These are phyloP conservation scores for Fusarium cyanostomum DNA, from an alignment of 2,329 filamentous ascomycete genomes.

Conservation along the genomic window DNA sequence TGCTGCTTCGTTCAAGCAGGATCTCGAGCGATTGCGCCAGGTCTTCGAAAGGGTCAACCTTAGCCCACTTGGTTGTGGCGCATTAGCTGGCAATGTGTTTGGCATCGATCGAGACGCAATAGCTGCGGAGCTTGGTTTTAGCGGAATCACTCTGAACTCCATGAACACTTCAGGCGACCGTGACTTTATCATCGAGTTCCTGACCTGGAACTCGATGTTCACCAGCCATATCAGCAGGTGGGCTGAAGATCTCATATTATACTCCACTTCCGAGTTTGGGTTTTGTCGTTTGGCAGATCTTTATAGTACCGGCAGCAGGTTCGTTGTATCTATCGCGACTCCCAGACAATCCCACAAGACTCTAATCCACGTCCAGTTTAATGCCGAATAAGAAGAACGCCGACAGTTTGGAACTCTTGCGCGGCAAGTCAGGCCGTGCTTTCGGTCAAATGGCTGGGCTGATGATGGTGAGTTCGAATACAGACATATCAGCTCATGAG, in stretches of 20 bases:
- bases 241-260: constrained; percentile 77
- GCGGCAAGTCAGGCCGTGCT: constrained; percentile 42
- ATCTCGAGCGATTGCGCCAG: constrained; percentile 41
- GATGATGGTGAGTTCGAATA: constrained; percentile 60
- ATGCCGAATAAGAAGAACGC: constrained; percentile 39
- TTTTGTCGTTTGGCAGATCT: constrained; percentile 37
- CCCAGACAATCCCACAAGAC: constrained; percentile 20
- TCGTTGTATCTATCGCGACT: constrained; percentile 47
- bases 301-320: constrained; percentile 37
- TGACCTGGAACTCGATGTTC: constrained; percentile 75
- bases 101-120: constrained; percentile 46
- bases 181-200: constrained; percentile 77
- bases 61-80: constrained; percentile 43
- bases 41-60: constrained; percentile 38
- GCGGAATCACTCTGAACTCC: constrained; percentile 73
- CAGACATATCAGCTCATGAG: constrained; percentile 38
- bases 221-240: constrained; percentile 78
- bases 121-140: constrained; percentile 74
- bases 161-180: constrained; percentile 76
- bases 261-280: constrained; percentile 38
- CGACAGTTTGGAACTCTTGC: constrained; percentile 40
- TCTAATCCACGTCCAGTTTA: constrained; percentile 23
- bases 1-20: constrained; percentile 36
- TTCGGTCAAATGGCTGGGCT: constrained; percentile 61
- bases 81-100: constrained; percentile 42